Evolutionary conservation across 345 rosid genomes (phyloP).

Genomic region (Euphorbia tirucalli): DNA sequence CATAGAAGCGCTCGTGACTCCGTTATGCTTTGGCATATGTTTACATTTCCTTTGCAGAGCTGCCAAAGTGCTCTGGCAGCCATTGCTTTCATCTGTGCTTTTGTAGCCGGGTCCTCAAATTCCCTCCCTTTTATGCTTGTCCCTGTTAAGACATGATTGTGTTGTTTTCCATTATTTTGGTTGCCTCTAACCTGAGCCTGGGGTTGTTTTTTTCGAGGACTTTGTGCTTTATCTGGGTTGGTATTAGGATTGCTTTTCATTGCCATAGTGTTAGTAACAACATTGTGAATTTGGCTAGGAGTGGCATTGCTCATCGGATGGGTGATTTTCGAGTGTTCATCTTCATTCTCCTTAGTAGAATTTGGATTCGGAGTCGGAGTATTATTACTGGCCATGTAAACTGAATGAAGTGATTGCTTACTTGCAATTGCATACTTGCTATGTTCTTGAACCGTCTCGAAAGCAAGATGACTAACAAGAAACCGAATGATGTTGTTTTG

Average conservation of each 20-base stretch:
- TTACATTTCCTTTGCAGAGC: conserved; percentile 18
- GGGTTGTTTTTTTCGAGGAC: background rate
- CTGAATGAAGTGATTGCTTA: conserved; percentile 31
- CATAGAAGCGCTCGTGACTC: conserved; percentile 33
- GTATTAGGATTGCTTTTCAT: background rate
- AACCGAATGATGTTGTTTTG: conserved; percentile 49
- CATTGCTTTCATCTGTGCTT: conserved; percentile 37
- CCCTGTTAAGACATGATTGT: conserved; percentile 21
- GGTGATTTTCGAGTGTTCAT: conserved; percentile 14
- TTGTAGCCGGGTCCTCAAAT: conserved; percentile 27
- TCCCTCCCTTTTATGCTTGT: conserved; percentile 35
- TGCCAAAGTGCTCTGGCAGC: conserved; percentile 36
- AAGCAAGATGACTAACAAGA: conserved; percentile 80
- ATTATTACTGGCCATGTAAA: conserved; percentile 23
- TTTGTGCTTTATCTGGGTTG: background rate
- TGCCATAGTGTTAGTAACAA: background rate
- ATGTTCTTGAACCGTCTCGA: conserved; percentile 80
- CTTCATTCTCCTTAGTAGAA: too few relatives aligned
- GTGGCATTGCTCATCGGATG: conserved; percentile 17
- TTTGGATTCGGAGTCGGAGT: too few relatives aligned
- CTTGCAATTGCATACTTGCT: conserved; percentile 29
- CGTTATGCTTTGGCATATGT: conserved; percentile 25
- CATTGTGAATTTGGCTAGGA: conserved; percentile 9
- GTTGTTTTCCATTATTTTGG: conserved; percentile 1
- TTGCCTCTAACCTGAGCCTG: background rate